Base-by-base conservation (phyloP, 805 yeast genomes). In the Wilhelminamyces savonicus region DNA sequence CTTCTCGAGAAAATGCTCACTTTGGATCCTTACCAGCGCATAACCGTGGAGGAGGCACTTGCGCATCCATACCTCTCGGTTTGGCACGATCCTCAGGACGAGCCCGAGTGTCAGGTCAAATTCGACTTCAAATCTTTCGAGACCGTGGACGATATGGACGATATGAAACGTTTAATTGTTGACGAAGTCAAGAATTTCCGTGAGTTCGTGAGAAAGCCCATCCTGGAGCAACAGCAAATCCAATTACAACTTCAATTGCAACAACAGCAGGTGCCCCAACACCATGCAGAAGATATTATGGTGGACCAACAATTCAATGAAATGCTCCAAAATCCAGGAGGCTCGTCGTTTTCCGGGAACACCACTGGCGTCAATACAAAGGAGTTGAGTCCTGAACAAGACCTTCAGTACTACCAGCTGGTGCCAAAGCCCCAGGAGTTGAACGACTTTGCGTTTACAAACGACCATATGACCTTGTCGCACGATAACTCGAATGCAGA, bases 101-200 rank as follows among this genome's bases (percentile, higher is more conserved):
- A 92, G 57, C 88, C 88, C 6, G 78, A 71, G 28, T 86, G 96
- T 52, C 74, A 76, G 26, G 67, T 74, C 2, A 82, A 82, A 44
- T 88, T 88, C 53, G 95, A 88, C 49, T 88, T 88, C 52, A 62
- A 59, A 40, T 67, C 83, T 5, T 88, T 88, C 54, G 97, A 88
- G 62, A 79, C 73, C 11, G 81, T 80, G 12, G 85, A 84, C 41
- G 95, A 86, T 40, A 68, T 85, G 50, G 81, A 74, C 9, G 60
- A 71, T 8, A 80, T 88, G 83, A 78, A 73, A 45, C 66, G 73
- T 41, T 75, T 86, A 76, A 83, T 88, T 23, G 57, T 83, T 24
- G 78, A 83, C 20, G 96, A 88, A 52, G 95, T 88, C 2, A 68
- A 68, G 27, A 63, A 72, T 17, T 86, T 87, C 52, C 72, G 96